Conservation (phyloP, 208 protist species). For the Trypanosoma platydactyli region DNA sequence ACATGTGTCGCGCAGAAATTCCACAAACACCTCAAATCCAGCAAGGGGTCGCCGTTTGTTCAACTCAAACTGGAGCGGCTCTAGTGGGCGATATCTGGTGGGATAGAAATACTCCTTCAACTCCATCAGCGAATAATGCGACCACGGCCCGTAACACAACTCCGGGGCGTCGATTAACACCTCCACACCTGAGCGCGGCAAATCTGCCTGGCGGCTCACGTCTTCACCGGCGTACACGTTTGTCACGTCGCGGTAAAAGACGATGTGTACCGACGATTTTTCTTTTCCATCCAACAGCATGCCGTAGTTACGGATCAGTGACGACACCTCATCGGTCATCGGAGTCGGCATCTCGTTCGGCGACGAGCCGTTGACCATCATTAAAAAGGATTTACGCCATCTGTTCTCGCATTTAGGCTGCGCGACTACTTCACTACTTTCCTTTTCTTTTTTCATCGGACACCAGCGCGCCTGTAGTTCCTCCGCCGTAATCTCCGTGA, state of each 20-base stretch:
- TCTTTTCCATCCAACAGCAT: conserved; percentile 66
- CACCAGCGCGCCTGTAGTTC: conserved; percentile 72
- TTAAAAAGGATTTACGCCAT: conserved; percentile 51
- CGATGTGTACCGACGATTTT: conserved; percentile 61
- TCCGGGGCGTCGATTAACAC: conserved; percentile 70
- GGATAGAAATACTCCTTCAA: conserved; percentile 82
- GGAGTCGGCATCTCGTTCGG: conserved; percentile 18
- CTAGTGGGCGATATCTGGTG: conserved; percentile 65
- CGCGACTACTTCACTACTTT: not conserved
- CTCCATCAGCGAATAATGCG: conserved; percentile 79
- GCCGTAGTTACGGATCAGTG: conserved; percentile 73
- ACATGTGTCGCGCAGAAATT: conserved; percentile 69
- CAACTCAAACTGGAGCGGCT: conserved; percentile 61
- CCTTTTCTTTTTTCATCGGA: conserved; percentile 35
- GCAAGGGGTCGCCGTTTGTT: conserved; percentile 68
- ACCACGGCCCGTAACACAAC: conserved; percentile 80
- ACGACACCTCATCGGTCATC: conserved; percentile 33
- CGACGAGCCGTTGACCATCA: conserved; percentile 47
- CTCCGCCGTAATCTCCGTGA: conserved; percentile 70
- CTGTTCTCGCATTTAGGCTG: not conserved
- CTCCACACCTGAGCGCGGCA: conserved; percentile 76
- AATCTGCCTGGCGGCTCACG: conserved; percentile 36
- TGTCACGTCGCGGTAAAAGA: conserved; percentile 77
- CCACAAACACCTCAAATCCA: conserved; percentile 77
- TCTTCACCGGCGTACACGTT: conserved; percentile 85